Percentiles rank a stretch among this genome's conserved stretches.
Evolutionary conservation across 768 basidiomycete species (phyloP).

Genomic region (Serendipita sp.): DNA sequence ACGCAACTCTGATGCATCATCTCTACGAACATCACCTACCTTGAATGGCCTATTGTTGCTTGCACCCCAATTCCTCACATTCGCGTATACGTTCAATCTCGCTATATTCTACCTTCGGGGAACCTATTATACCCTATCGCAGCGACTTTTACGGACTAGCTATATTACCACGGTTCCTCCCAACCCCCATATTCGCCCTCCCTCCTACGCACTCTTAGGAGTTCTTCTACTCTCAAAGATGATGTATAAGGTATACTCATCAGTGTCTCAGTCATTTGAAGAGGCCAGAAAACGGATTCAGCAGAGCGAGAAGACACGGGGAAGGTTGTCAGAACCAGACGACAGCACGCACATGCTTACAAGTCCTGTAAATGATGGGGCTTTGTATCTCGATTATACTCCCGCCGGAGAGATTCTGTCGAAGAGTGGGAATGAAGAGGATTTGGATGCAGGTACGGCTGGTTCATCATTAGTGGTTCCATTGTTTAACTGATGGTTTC

Average conservation of each 20-base stretch:
- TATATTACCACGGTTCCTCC: constrained; percentile 62
- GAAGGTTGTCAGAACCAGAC: background rate
- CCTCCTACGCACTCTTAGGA: constrained; percentile 77
- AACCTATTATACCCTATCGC: constrained; percentile 57
- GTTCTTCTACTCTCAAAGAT: constrained; percentile 32
- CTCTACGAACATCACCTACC: background rate
- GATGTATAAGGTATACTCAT: background rate
- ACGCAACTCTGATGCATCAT: constrained; percentile 14
- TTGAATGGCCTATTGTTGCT: background rate
- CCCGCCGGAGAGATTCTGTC: background rate
- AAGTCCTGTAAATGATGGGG: background rate
- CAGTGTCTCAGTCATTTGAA: background rate
- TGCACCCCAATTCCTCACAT: constrained; percentile 41
- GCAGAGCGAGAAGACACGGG: background rate
- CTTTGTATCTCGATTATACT: background rate
- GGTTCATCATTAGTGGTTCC: background rate
- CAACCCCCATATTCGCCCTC: constrained; percentile 55
- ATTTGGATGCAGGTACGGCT: background rate
- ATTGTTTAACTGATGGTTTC: background rate
- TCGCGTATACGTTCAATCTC: constrained; percentile 50
- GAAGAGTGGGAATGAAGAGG: background rate
- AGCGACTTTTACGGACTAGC: constrained; percentile 37
- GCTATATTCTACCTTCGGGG: constrained; percentile 69
- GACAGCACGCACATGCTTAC: background rate
- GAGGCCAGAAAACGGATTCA: background rate